Conservation (phyloP, 2,329 filamentous ascomycete species). For the Xenoacremonium recifei region DNA sequence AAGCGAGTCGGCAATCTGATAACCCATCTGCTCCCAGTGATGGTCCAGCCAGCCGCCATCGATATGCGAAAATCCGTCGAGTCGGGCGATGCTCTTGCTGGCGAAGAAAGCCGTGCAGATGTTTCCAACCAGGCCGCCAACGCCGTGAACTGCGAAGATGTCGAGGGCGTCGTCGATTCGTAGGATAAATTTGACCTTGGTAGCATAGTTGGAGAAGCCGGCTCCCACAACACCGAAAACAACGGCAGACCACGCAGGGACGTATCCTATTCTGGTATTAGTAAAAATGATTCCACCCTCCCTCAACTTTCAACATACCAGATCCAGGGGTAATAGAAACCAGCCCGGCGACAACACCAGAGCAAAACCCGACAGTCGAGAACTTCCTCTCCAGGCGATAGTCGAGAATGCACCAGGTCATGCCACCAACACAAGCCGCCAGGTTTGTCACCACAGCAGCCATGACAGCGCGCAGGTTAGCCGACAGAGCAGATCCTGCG, state of each 20-base stretch:
- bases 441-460: constrained; percentile 84
- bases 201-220: constrained; percentile 81
- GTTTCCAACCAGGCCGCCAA: constrained; percentile 78
- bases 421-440: constrained; percentile 77
- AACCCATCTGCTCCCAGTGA: constrained; percentile 79
- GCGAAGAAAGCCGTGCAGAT: constrained; percentile 80
- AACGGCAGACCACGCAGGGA: constrained; percentile 81
- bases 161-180: constrained; percentile 82
- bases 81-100: constrained; percentile 77
- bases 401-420: constrained; percentile 87
- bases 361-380: constrained; percentile 92
- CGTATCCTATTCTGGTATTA: constrained; percentile 50
- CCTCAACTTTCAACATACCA: constrained; percentile 41
- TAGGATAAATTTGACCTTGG: constrained; percentile 84
- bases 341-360: constrained; percentile 81
- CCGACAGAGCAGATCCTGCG: constrained; percentile 76
- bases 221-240: constrained; percentile 77
- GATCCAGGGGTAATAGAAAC: constrained; percentile 88
- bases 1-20: constrained; percentile 80
- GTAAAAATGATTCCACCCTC: constrained; percentile 1
- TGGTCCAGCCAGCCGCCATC: constrained; percentile 79
- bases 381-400: constrained; percentile 88
- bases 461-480: constrained; percentile 83
- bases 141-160: constrained; percentile 80
- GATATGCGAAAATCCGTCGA: constrained; percentile 70